Base-by-base conservation (phyloP, 371 early-diverging fungal species). In the Saksenaea vasiformis region DNA sequence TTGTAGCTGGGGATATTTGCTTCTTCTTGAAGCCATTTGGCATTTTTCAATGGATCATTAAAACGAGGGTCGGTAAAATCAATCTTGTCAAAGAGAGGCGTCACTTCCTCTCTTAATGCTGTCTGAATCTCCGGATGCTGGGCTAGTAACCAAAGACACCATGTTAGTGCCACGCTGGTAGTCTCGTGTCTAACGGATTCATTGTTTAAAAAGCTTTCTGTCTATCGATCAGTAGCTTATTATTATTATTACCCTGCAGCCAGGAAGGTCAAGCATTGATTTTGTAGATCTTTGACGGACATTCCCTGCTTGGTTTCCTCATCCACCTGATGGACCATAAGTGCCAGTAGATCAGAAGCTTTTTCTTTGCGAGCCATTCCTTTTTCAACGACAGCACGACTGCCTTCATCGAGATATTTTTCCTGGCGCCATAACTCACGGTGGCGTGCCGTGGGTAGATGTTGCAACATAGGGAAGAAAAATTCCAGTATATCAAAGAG, bases 121-220 rank as follows among this genome's bases (percentile, higher is more conserved):
- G 66, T 54, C 39, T 86, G 86, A n/a, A 80, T 44, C 9, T 71
- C 60, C 27, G 74, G 85, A 53, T 83, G 51, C 14, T 70, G 58
- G 10, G 84, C 83, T 1, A 86, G 66, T 28, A 83, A 67, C 72
- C 80, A 83, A 47, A 86, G 75, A n/a, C 77, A 73, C 84, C 86
- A 86, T 5, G 83, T 83, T 34, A 84, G 63, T 3, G 80, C 67
- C 0, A 80, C 82, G 31, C 82, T 79, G 0, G 86, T 84, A 2
- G 86, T 84, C 69, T 86, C 85, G 56, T 81, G 81, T 11, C 80
- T 76, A 36, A 17, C 10, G 11, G 58, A 24, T n/a, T n/a, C n/a
- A n/a, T n/a, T n/a, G n/a, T n/a, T n/a, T n/a, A n/a, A n/a, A n/a
- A n/a, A n/a, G n/a, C n/a, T n/a, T n/a, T n/a, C n/a, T n/a, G n/a